Conservation (phyloP, 495 filamentous ascomycete genomes). For the Daldinia childiae region DNA sequence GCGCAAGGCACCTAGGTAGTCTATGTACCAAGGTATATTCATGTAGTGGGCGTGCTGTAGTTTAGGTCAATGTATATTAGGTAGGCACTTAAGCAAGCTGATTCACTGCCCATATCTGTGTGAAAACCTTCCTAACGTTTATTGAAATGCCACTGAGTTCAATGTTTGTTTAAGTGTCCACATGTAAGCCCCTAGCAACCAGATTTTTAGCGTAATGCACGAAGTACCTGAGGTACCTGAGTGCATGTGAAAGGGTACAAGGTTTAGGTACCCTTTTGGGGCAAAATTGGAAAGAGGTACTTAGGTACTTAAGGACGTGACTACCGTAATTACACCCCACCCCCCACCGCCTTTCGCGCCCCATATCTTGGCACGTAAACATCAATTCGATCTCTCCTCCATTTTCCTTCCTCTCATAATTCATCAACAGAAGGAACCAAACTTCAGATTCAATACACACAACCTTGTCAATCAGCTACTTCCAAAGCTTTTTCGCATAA, state of each 20-base stretch:
- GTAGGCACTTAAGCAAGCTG: no score
- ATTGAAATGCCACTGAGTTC: no score
- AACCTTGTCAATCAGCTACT: conserved; percentile 30
- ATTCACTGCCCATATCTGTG: no score
- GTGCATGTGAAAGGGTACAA: no score
- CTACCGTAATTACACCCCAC: background rate
- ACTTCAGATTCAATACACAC: conserved; percentile 9
- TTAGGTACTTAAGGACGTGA: conserved; percentile 7
- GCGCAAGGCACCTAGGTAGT: background rate
- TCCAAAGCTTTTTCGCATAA: conserved; percentile 27
- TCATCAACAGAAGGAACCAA: conserved; percentile 6
- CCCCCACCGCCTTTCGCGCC: conserved; percentile 6
- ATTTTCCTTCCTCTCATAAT: conserved; percentile 4
- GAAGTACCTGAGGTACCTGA: background rate
- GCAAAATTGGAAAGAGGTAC: conserved; percentile 9
- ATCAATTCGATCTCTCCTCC: conserved; percentile 2
- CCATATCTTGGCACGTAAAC: conserved; percentile 20
- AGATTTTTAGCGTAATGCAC: no score
- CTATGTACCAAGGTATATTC: background rate
- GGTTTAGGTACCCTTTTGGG: no score
- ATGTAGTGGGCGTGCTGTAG: no score
- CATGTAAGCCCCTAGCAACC: no score
- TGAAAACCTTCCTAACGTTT: no score
- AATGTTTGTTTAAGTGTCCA: no score
- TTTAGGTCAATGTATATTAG: no score